Evolutionary conservation across 805 yeast genomes (phyloP), one percentile per base, ranked within the genome.

Genomic region (Metschnikowia baotianmanensis): DNA sequence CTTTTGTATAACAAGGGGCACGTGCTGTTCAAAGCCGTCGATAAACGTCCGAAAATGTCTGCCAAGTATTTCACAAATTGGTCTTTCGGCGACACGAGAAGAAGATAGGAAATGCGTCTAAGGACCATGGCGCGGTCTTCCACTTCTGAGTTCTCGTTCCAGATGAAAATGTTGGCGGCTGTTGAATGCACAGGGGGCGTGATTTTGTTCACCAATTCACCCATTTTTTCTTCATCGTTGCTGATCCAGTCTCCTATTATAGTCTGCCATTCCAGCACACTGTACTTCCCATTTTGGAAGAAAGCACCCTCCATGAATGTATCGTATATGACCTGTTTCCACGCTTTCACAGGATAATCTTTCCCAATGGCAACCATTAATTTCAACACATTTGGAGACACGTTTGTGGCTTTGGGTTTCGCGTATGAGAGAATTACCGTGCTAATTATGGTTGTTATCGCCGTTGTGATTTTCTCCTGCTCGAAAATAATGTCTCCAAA

Each of bases 261-360:
- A 0, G 63, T 53, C 41, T 67, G 65, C 91, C 96, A 85, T 62
- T 35, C 61, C 60, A 34, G 47, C 36, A 5, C 51, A 45, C 11
- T n/a, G 17, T 19, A 44, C 24, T 42, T 39, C 13, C 36, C 42
- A 6, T 34, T 21, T 2, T 34, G 18, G 53, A 88, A 81, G 50
- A 87, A 80, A 16, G 65, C 64, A 9, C 70, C 43, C 55, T 86
- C 96, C 55, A 74, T 70, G 41, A 86, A 72, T 0, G 78, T 60
- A 35, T 91, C 98, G 30, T 65, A 67, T 1, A 89, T 72, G 17
- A 80, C 45, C 3, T 71, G 56, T 52, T 76, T 83, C 95, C 96
- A 86, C 2, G 68, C 53, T 73, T 83, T 44, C 61, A 62, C 52
- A 43, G 71, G 56, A 50, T 55, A 34, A 56, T 60, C 28, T 48